Conservation (phyloP, 2,329 filamentous ascomycete species). For the Aquanectria penicillioides region DNA sequence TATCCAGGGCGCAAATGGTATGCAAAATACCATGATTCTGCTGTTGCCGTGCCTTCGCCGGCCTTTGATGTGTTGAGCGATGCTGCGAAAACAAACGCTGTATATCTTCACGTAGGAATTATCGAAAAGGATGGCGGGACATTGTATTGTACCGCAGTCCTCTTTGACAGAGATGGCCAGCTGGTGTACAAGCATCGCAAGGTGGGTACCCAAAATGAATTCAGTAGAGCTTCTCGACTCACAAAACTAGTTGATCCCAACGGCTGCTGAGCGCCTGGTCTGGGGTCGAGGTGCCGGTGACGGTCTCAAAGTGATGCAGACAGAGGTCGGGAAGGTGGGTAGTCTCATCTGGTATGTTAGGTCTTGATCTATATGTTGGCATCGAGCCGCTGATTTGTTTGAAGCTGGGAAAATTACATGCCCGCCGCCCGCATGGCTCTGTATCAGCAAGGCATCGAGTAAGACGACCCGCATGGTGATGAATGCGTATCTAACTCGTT, state of each 20-base stretch:
- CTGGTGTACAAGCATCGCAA: neutral
- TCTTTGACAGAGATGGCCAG: neutral
- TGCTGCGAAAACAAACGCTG: neutral
- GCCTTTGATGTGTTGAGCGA: neutral
- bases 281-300: conserved; percentile 1
- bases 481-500: neutral
- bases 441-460: conserved; percentile 3
- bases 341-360: neutral
- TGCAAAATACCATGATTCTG: neutral
- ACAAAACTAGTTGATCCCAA: neutral
- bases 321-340: neutral
- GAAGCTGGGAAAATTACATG: conserved; percentile 8
- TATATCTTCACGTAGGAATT: neutral
- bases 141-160: neutral
- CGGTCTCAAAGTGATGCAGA: neutral
- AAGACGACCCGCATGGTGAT: neutral
- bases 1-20: neutral
- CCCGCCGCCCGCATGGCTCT: neutral
- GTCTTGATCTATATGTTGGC: neutral
- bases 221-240: too few species aligned
- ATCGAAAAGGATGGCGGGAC: neutral
- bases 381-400: too few species aligned
- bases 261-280: neutral
- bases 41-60: neutral
- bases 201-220: too few species aligned